These are phyloP conservation scores for Fusarium globosum DNA, from an alignment of 2,329 filamentous ascomycete genomes.

Conservation along the genomic window DNA sequence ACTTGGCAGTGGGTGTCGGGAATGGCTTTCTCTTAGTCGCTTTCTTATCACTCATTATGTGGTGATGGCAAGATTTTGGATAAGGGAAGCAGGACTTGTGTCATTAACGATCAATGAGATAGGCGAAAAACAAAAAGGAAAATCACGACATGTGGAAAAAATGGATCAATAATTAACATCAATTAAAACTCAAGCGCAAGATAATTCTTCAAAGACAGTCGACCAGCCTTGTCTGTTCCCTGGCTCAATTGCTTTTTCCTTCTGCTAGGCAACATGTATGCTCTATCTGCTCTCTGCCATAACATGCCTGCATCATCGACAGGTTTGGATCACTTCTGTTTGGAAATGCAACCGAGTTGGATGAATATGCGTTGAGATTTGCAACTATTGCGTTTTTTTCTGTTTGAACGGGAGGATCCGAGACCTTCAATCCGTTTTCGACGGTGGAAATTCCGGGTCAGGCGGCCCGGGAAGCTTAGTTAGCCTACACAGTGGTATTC, in stretches of 20 bases:
- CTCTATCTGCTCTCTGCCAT: background rate
- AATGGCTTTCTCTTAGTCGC: too few species aligned
- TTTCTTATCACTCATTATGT: too few species aligned
- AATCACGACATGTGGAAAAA: background rate
- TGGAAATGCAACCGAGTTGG: accelerated
- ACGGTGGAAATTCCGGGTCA: background rate
- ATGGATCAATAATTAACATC: background rate
- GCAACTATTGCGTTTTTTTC: accelerated
- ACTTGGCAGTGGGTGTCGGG: background rate
- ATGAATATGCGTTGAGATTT: background rate
- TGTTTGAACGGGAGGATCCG: background rate
- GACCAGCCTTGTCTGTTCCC: background rate
- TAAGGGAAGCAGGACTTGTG: too few species aligned
- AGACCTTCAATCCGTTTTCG: background rate
- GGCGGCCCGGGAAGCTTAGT: background rate
- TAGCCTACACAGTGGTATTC: too few species aligned
- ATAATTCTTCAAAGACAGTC: background rate
- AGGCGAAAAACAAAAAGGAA: accelerated
- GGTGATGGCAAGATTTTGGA: too few species aligned
- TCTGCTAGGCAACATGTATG: background rate
- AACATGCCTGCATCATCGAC: background rate
- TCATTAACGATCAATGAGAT: background rate
- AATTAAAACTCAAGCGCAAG: background rate
- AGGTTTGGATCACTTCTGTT: background rate
- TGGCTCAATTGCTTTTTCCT: background rate